Evolutionary conservation across 352 stramenopile species (phyloP).

Genomic region (Phytophthora sojae): DNA sequence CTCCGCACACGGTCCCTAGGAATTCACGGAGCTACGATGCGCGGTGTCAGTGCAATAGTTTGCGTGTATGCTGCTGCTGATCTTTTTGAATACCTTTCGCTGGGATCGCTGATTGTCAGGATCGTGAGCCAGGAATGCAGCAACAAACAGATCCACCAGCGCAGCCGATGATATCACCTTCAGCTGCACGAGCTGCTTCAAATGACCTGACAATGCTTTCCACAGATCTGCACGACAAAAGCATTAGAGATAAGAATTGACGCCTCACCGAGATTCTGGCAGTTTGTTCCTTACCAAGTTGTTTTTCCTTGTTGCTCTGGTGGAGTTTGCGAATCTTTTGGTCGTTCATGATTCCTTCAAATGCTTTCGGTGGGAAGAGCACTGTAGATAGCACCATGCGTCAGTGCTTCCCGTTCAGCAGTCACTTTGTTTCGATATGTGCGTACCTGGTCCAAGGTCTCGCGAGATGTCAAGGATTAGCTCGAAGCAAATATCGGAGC

Average conservation of each 20-base stretch:
- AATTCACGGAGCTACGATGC: constrained; percentile 68
- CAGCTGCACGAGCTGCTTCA: constrained; percentile 62
- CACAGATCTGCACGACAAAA: constrained; percentile 57
- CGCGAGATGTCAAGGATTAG: constrained; percentile 68
- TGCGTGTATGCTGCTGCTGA: no score
- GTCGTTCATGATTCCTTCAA: constrained; percentile 86
- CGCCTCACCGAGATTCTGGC: background rate
- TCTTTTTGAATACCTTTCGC: constrained; percentile 55
- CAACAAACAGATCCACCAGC: constrained; percentile 58
- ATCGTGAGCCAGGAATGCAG: constrained; percentile 67
- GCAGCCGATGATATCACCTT: constrained; percentile 47
- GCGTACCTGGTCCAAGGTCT: constrained; percentile 63
- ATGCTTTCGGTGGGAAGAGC: constrained; percentile 71
- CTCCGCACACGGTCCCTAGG: constrained; percentile 53
- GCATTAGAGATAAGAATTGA: background rate
- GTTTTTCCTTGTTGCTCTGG: constrained; percentile 74
- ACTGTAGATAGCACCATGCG: constrained; percentile 37
- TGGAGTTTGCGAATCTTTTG: constrained; percentile 84
- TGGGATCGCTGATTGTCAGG: constrained; percentile 64
- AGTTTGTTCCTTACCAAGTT: constrained; percentile 58
- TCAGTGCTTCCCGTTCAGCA: background rate
- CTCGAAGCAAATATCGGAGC: constrained; percentile 82
- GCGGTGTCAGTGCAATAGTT: constrained; percentile 10
- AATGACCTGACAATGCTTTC: constrained; percentile 64
- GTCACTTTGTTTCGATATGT: background rate